Percentiles rank a stretch among this genome's conserved stretches.
Conservation (phyloP, 169 alveolate species). For the Eimeria maxima region DNA sequence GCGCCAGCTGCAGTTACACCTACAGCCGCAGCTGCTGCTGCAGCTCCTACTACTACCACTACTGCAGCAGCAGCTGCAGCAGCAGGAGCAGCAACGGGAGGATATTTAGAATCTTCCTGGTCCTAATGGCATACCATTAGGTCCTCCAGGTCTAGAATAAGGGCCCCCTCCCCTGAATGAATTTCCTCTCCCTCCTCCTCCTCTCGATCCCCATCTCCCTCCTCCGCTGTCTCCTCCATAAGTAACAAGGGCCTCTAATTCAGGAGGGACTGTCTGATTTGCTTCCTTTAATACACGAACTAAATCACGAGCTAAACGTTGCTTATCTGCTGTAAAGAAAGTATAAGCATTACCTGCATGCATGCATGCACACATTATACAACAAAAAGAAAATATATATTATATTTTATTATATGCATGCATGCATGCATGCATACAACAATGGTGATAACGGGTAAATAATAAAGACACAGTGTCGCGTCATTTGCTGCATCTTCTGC, state of each 20-base stretch:
- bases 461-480: too few relatives aligned
- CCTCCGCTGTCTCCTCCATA: constrained; percentile 79
- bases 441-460: too few relatives aligned
- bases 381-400: not conserved
- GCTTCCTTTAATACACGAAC: constrained; percentile 96
- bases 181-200: constrained; percentile 78
- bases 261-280: constrained; percentile 95
- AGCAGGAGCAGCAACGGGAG: too few relatives aligned
- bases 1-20: too few relatives aligned
- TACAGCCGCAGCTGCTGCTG: too few relatives aligned
- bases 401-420: too few relatives aligned
- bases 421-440: not conserved
- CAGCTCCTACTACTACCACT: too few relatives aligned
- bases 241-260: constrained; percentile 86
- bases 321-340: constrained; percentile 95
- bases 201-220: constrained; percentile 81
- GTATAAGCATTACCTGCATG: constrained; percentile 94
- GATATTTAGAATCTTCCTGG: constrained; percentile 50
- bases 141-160: constrained; percentile 43
- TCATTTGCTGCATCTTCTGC: too few relatives aligned
- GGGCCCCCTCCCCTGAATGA: constrained; percentile 62
- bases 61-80: too few relatives aligned
- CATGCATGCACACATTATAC: too few relatives aligned
- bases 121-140: constrained; percentile 72
- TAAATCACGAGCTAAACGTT: constrained; percentile 95